These are phyloP conservation scores for Termitomyces bulborhizus DNA, from an alignment of 768 basidiomycete genomes.

Conservation along the genomic window DNA sequence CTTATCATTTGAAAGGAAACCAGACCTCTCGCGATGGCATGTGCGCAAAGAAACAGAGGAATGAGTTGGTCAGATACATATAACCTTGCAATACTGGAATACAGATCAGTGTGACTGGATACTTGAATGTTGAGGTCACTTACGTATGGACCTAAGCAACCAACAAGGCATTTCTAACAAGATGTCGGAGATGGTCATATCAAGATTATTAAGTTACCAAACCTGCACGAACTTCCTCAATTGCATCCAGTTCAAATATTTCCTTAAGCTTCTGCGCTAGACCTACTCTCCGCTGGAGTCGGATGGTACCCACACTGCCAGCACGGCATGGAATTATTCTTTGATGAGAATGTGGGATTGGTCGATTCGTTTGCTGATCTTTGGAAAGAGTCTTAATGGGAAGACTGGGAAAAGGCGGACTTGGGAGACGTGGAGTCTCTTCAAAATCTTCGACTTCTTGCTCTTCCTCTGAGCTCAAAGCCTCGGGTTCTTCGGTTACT, in stretches of 20 bases:
- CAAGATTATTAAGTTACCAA: slow-evolving; percentile 17
- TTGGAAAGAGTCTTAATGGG: slow-evolving; percentile 12
- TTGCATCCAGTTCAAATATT: slow-evolving; percentile 76
- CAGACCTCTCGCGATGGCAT: slow-evolving; percentile 85
- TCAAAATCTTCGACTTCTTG: slow-evolving; percentile 48
- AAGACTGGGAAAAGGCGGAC: slow-evolving; percentile 10
- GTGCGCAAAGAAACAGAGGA: slow-evolving; percentile 95
- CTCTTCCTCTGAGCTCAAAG: slow-evolving; percentile 44
- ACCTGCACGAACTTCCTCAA: slow-evolving; percentile 85
- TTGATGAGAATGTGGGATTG: slow-evolving; percentile 1
- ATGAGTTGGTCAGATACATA: slow-evolving; percentile 91
- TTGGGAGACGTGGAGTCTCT: slow-evolving; percentile 37
- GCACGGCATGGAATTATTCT: slow-evolving; percentile 30
- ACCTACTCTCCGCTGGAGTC: slow-evolving; percentile 56
- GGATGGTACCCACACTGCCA: slow-evolving; percentile 71
- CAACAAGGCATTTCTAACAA: slow-evolving; percentile 85
- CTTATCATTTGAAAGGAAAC: background rate
- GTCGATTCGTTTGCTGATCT: background rate
- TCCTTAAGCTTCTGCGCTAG: slow-evolving; percentile 87
- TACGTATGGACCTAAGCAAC: slow-evolving; percentile 83
- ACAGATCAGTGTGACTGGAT: slow-evolving; percentile 2
- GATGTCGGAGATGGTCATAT: slow-evolving; percentile 1
- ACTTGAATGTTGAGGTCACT: slow-evolving; percentile 28
- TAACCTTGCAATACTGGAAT: slow-evolving; percentile 87
- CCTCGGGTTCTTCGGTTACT: slow-evolving; percentile 29